Evolutionary conservation across 2,329 filamentous ascomycete species (phyloP), one percentile per base, ranked within the genome.

Genomic region (Talaromyces sp.): DNA sequence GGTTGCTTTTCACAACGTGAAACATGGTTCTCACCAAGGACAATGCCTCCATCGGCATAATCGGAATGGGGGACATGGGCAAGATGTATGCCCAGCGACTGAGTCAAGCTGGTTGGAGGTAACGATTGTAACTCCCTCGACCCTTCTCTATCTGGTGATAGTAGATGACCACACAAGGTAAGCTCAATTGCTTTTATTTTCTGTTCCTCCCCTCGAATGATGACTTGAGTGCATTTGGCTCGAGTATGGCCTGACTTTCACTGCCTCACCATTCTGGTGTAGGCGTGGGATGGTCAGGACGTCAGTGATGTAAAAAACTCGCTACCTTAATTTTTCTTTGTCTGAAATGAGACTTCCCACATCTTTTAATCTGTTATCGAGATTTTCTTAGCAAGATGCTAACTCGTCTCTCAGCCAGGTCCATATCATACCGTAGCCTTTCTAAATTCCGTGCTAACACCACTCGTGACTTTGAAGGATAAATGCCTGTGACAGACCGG

Each of bases 171-270:
- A 25, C 33, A 25, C 19, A 54, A 37, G 52, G 52, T 56, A 56
- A 61, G 62, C 52, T 59, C 43, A 50, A 22, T 61, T n/a, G 8
- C 35, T 45, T 54, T 13, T 27, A 4, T 58, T 25, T 27, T 37
- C 39, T 58, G 8, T 9, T 37, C 66, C 78, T 71, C 68, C 77
- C 22, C 31, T 65, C 52, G 22, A 43, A 93, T 96, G 94, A 98
- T 98, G 94, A 98, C 94, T 92, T 94, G 94, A 98, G 94, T 93
- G 94, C 94, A 98, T 98, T 98, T 98, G 94, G 94, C 94, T 98
- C 92, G 94, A 98, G 94, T 86, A 96, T 93, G 87, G 88, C 83
- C 80, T 82, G 84, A 82, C 81, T 27, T 52, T 74, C 63, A 80
- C 83, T 83, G 83, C 83, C 80, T 82, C 80, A 84, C 89, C 90